Base-by-base conservation (phyloP, 768 basidiomycete genomes). In the Mrakia hoshinonis region DNA sequence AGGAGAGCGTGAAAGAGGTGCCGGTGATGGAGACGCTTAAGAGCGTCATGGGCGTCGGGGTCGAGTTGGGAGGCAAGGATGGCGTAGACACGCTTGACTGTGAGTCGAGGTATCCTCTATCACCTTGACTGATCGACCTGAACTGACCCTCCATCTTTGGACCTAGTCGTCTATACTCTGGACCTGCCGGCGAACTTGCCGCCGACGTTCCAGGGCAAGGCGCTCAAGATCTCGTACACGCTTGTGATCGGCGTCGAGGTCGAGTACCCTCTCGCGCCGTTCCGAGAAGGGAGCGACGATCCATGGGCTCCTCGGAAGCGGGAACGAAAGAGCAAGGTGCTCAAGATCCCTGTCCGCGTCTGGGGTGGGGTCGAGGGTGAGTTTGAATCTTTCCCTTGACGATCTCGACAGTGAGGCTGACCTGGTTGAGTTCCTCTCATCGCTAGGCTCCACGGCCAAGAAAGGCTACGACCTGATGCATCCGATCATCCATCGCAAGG, bases 21-120 rank as follows among this genome's bases (percentile, higher is more conserved):
- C 93, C 95, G 0, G 92, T 91, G 0, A 87, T 95, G 31, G 88
- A 93, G 73, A 86, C 89, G 0, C 88, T 89, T 70, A 89, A 90
- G 12, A 85, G 89, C 39, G 89, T 98, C 85, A 82, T 98, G 12
- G 92, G 89, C 0, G 91, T 99, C 0, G 96, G 98, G 79, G 77
- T 97, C 38, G 80, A 82, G 5, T 82, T 99, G 22, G 83, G 81
- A n/a, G 3, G 91, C 92, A n/a, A 92, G 93, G 4, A 89, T 94
- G 79, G 88, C 86, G 43, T 84, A 87, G 72, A 89, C 84, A 73
- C 96, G 92, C 26, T 61, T 13, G 47, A 66, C 18, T 72, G 70
- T 72, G 47, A 24, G 61, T 70, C 26, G 22, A 11, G 4, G 3
- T 64, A 10, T 0, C 5, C n/a, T 15, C 46, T 10, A 43, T 43